Base-by-base conservation (phyloP, 2,329 filamentous ascomycete genomes). In the Fusarium sp. region DNA sequence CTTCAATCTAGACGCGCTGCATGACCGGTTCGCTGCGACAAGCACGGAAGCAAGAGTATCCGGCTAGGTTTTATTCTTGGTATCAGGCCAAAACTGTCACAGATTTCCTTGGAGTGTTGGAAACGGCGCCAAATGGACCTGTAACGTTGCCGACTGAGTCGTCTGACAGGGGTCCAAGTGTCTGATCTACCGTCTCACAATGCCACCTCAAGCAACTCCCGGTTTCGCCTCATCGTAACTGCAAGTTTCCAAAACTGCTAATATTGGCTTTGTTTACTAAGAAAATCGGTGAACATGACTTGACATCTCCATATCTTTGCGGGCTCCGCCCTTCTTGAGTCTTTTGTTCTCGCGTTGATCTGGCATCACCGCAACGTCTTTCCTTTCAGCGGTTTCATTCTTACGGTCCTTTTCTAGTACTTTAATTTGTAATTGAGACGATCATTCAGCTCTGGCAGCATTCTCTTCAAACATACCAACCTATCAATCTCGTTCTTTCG, bases 181-280 rank as follows among this genome's bases (percentile, higher is more conserved):
- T 73, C 55, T 70, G 60, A 73, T 73, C 61, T 57, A n/a, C 56
- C 63, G 71, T 73, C 71, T 73, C 71, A 73, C 58, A 73, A 39
- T 62, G 60, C 60, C 56, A 59, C 57, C 56, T 64, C 62, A 51
- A 57, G 55, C 61, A 58, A n/a, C 28, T 67, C 50, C 71, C 71
- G 71, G 71, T 73, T 73, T 73, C 71, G 71, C 56, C 57, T 65
- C 50, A 60, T 28, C 15, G 28, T 17, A 28, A 24, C 19, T 31
- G 15, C 22, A 31, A 28, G 7, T 28, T 28, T 28, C 26, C 7
- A 28, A 28, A 15, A 13, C 36, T 42, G 22, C 26, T 22, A 34
- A 40, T 13, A 51, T 38, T 42, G 34, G 52, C 42, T 24, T 44
- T 28, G 49, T 45, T 63, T 36, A 47, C 46, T 54, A 31, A 42